These are phyloP conservation scores for Xylaria nigripes DNA, from an alignment of 495 filamentous ascomycete species.

Conservation along the genomic window DNA sequence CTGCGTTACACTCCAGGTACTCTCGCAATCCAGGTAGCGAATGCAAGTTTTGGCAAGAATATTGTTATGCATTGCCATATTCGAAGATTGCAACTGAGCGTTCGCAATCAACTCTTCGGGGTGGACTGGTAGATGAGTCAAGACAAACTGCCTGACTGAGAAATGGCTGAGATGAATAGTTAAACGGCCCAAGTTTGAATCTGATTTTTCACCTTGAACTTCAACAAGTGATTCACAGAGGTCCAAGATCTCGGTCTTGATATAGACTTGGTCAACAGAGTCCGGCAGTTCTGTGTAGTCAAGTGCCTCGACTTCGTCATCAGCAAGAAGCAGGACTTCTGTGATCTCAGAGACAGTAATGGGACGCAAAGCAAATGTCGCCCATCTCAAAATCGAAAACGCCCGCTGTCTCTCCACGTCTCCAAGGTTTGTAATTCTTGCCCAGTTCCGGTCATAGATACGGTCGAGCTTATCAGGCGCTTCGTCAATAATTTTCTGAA, in stretches of 20 bases:
- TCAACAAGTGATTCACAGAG: conserved; percentile 25
- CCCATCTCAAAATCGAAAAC: conserved; percentile 23
- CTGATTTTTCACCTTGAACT: conserved; percentile 1
- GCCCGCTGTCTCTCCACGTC: conserved; percentile 15
- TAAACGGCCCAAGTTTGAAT: not conserved
- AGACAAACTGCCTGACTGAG: conserved; percentile 22
- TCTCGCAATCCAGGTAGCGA: conserved; percentile 11
- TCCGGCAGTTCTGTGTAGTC: conserved; percentile 21
- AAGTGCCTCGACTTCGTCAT: not conserved
- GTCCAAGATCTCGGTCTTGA: conserved; percentile 17
- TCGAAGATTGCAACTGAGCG: conserved; percentile 3
- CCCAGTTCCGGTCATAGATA: conserved; percentile 23
- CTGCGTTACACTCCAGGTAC: not conserved
- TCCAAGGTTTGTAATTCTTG: conserved; percentile 14
- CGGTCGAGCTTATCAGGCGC: conserved; percentile 17
- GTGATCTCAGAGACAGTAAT: conserved; percentile 22
- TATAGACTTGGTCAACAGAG: conserved; percentile 18
- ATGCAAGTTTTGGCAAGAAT: conserved; percentile 17
- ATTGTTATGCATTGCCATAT: conserved; percentile 7
- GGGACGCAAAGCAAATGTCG: conserved; percentile 18
- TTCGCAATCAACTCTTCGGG: not conserved
- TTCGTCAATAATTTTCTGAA: conserved; percentile 16
- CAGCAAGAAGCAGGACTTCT: conserved; percentile 18
- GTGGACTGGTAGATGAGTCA: conserved; percentile 5
- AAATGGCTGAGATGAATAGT: conserved; percentile 23